A percentile compares a stretch with the other conserved stretches of the same genome.
Conservation (phyloP, 1,284 basidiomycete genomes). For the Cryptococcus jaspeensis region DNA sequence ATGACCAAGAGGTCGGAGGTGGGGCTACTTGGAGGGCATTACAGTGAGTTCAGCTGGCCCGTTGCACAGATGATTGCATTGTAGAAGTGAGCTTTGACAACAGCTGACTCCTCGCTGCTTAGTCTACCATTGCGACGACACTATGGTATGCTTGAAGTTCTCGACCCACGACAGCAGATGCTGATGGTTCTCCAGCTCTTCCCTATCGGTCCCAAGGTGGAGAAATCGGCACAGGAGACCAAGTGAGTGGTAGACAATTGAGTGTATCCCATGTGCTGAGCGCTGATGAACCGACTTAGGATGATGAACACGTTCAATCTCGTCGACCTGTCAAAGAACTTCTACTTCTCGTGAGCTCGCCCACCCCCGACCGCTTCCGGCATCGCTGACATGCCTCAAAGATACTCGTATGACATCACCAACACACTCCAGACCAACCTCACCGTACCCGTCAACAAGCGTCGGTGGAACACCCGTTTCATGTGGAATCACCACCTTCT, state of each 20-base stretch:
- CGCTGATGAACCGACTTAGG: conserved; percentile 36
- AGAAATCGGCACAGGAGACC: conserved; percentile 78
- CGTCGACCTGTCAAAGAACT: conserved; percentile 97
- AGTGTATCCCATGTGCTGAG: not conserved
- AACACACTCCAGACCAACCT: conserved; percentile 92
- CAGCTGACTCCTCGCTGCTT: conserved; percentile 1
- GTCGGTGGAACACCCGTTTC: conserved; percentile 76
- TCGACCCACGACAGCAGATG: not conserved
- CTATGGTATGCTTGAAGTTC: conserved; percentile 60
- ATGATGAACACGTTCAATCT: conserved; percentile 92
- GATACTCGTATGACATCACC: conserved; percentile 95
- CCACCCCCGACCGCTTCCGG: not conserved
- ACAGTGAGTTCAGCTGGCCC: conserved; percentile 51
- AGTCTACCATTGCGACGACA: conserved; percentile 93
- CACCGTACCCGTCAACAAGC: conserved; percentile 56
- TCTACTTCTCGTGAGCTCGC: conserved; percentile 83
- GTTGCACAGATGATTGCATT: too few species aligned
- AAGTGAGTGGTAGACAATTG: conserved; percentile 48
- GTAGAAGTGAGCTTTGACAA: not conserved
- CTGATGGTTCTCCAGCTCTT: conserved; percentile 35
- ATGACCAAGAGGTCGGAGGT: conserved; percentile 90
- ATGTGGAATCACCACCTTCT: conserved; percentile 96
- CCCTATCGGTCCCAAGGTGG: conserved; percentile 51
- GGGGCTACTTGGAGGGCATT: conserved; percentile 91
- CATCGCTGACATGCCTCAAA: conserved; percentile 40